A percentile compares a stretch with the other conserved stretches of the same genome.
These are phyloP conservation scores for Zanthoxylum bungeanum DNA, from an alignment of 345 rosid species.

Conservation along the genomic window DNA sequence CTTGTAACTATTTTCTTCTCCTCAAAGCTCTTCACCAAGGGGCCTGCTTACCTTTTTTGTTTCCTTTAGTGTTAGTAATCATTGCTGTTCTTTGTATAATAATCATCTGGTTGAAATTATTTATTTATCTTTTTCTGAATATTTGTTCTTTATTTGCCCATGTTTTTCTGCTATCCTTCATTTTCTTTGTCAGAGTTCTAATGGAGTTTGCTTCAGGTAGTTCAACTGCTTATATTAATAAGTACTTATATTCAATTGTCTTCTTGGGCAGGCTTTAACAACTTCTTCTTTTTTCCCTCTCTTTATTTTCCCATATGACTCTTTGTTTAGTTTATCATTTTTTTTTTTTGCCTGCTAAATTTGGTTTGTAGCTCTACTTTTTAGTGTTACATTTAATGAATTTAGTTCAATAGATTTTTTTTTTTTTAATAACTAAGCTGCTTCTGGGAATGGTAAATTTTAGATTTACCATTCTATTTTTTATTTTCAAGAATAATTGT, in stretches of 20 bases:
- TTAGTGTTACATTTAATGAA: neutral
- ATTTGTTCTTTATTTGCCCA: conserved; percentile 15
- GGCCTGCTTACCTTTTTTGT: conserved; percentile 26
- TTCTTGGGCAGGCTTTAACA: conserved; percentile 4
- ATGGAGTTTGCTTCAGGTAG: conserved; percentile 27
- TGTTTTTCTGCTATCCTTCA: conserved; percentile 19
- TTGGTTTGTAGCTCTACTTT: conserved; percentile 3
- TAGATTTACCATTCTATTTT: no score
- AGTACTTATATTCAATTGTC: conserved; percentile 5
- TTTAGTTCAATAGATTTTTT: neutral
- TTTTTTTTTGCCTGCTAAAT: neutral
- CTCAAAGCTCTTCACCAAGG: conserved; percentile 9
- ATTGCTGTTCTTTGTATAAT: conserved; percentile 25
- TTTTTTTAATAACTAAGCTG: no score
- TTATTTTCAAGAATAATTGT: neutral
- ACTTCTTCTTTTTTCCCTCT: neutral
- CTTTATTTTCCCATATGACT: neutral
- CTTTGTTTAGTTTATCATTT: conserved; percentile 9
- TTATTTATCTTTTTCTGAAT: conserved; percentile 4
- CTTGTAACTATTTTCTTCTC: conserved; percentile 16
- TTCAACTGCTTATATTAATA: conserved; percentile 29
- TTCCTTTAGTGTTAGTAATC: conserved; percentile 28
- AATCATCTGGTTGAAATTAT: conserved; percentile 25
- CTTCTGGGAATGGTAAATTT: no score
- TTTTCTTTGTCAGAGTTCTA: conserved; percentile 17